A percentile compares a stretch with the other conserved stretches of the same genome.
phyloP scores from a whole-genome alignment of 1,139 yeast species.

The Diutina ranongensis region DNA sequence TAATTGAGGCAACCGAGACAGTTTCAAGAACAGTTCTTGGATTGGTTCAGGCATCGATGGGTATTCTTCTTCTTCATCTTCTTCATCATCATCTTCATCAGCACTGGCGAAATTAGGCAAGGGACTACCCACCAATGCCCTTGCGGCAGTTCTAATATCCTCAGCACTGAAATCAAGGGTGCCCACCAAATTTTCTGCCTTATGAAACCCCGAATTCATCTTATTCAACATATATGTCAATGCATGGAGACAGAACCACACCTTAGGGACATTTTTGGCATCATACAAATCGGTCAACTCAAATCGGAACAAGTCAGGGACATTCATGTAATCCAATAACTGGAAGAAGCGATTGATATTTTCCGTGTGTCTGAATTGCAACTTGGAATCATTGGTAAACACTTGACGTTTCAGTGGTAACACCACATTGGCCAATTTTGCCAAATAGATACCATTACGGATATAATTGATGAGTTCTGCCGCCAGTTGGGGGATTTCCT shows the following conservation, averaged over 20 bases:
- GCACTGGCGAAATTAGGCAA: conserved; percentile 53
- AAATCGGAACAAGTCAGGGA: conserved; percentile 81
- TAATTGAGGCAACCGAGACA: background rate
- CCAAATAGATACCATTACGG: conserved; percentile 77
- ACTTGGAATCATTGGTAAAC: conserved; percentile 32
- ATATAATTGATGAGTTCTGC: conserved; percentile 41
- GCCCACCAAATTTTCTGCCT: conserved; percentile 44
- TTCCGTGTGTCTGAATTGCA: conserved; percentile 87
- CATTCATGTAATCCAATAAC: conserved; percentile 54
- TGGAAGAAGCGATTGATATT: conserved; percentile 80
- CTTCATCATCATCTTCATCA: conserved; percentile 15
- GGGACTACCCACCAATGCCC: conserved; percentile 48
- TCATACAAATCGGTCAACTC: conserved; percentile 91
- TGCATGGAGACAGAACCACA: conserved; percentile 88
- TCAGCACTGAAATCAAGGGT: conserved; percentile 49
- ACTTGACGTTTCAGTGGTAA: conserved; percentile 51
- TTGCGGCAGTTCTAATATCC: conserved; percentile 59
- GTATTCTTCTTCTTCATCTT: conserved; percentile 1
- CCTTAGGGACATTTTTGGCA: conserved; percentile 86
- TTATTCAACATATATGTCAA: conserved; percentile 42
- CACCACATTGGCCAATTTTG: conserved; percentile 63
- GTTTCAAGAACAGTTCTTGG: background rate
- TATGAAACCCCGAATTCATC: conserved; percentile 1
- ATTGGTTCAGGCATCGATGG: background rate
- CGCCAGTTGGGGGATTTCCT: conserved; percentile 44